Percentiles rank a stretch among this genome's conserved stretches.
Conservation (phyloP, 2,329 filamentous ascomycete species). For the Nothophoma quercina region DNA sequence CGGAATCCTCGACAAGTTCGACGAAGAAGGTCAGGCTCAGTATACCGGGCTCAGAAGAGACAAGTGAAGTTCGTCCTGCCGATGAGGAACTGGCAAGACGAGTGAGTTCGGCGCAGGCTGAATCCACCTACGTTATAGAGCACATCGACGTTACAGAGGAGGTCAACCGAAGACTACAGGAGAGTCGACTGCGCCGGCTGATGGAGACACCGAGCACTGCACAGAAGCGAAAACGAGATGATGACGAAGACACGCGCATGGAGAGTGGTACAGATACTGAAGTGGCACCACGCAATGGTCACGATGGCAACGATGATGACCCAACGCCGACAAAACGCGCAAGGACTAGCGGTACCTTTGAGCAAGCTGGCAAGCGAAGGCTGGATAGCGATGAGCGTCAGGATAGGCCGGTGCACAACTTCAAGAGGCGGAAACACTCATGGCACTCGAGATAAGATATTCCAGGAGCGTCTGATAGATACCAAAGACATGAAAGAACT, state of each 20-base stretch:
- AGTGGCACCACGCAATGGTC: conserved; percentile 22
- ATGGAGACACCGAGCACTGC: conserved; percentile 44
- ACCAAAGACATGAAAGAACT: too few relatives aligned
- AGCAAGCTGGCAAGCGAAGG: conserved; percentile 29
- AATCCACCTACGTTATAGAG: conserved; percentile 31
- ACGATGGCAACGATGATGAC: conserved; percentile 18
- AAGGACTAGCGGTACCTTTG: conserved; percentile 36
- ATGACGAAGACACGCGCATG: conserved; percentile 30
- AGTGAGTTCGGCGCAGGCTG: conserved; percentile 19
- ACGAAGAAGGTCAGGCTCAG: conserved; percentile 17
- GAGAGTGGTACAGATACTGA: conserved; percentile 28
- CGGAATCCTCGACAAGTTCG: conserved; percentile 4
- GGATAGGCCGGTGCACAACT: conserved; percentile 11
- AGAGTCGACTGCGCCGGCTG: conserved; percentile 39
- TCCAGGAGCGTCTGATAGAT: too few relatives aligned
- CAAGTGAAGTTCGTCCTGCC: conserved; percentile 24
- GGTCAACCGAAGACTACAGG: conserved; percentile 40
- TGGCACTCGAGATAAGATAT: neutral
- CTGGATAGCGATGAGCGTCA: conserved; percentile 1
- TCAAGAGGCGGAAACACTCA: conserved; percentile 29
- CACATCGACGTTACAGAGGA: conserved; percentile 46
- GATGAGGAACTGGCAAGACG: conserved; percentile 25
- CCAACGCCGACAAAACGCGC: conserved; percentile 35
- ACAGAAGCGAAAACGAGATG: conserved; percentile 45
- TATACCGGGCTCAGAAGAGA: conserved; percentile 16